phyloP scores from a whole-genome alignment of 2,329 filamentous ascomycete genomes.

The Fusarium sp. region DNA sequence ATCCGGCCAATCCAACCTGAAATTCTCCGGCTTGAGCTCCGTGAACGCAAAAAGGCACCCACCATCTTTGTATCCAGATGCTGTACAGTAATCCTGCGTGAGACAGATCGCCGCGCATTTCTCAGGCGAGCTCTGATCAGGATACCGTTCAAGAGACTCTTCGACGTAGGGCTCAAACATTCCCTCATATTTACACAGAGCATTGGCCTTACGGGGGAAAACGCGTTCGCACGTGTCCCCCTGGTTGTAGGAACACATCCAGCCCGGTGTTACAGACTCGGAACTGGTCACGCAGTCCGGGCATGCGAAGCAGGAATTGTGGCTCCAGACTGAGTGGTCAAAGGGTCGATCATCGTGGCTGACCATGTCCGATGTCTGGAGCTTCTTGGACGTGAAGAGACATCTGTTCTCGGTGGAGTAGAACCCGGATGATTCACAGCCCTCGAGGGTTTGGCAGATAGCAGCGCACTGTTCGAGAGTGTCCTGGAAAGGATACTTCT shows the following conservation, averaged over 20 bases:
- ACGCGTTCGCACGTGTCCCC: slow-evolving; percentile 2
- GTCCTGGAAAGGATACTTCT: not conserved
- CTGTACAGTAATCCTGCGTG: not conserved
- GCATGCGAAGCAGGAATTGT: slow-evolving; percentile 8
- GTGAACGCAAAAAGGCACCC: not conserved
- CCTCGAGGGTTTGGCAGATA: not conserved
- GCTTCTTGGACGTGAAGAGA: not conserved
- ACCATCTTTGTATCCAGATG: slow-evolving; percentile 10
- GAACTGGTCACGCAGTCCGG: not conserved
- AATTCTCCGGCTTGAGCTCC: not conserved
- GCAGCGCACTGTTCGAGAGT: not conserved
- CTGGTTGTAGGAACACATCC: not conserved
- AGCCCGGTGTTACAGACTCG: not conserved
- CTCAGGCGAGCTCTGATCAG: slow-evolving; percentile 6
- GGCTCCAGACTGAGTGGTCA: slow-evolving; percentile 5
- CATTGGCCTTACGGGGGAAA: not conserved
- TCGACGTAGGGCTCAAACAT: not conserved
- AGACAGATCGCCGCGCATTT: slow-evolving; percentile 21
- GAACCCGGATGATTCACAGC: not conserved
- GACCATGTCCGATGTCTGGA: not conserved
- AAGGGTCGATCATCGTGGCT: not conserved
- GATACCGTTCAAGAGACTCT: slow-evolving; percentile 1
- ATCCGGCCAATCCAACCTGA: not conserved
- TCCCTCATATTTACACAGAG: slow-evolving; percentile 1
- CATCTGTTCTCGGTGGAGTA: not conserved